Evolutionary conservation across 2,329 filamentous ascomycete genomes (phyloP).

Genomic region (Dryadomyces quercus-mongolicae): DNA sequence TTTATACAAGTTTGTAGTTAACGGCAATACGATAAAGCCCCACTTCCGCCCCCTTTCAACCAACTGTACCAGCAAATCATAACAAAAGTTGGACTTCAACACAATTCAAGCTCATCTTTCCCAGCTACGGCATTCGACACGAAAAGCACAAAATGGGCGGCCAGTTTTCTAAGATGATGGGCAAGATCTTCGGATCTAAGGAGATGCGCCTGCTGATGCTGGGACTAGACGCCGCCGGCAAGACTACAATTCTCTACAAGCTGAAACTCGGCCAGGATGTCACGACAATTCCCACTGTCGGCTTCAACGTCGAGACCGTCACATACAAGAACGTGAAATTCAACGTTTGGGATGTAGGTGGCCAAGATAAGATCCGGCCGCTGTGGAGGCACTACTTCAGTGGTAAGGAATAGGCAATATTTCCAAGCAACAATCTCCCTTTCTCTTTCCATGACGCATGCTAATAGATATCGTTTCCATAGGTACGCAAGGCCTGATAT

Average conservation of each 20-base stretch:
- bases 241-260: conserved; percentile 99
- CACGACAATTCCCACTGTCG: conserved; percentile 95
- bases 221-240: conserved; percentile 93
- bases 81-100: conserved; percentile 1
- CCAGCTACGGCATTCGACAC: background rate
- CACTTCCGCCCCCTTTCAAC: conserved; percentile 3
- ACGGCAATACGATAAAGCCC: background rate
- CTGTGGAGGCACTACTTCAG: conserved; percentile 97
- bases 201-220: conserved; percentile 99
- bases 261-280: conserved; percentile 97
- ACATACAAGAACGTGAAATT: conserved; percentile 99
- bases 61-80: conserved; percentile 1
- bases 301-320: conserved; percentile 98
- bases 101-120: background rate
- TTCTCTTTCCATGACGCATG: background rate
- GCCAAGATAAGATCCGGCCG: conserved; percentile 96
- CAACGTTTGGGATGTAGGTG: conserved; percentile 98
- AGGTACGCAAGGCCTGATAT: conserved; percentile 96
- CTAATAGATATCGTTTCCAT: conserved; percentile 5
- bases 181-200: conserved; percentile 97
- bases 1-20: background rate
- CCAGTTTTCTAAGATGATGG: conserved; percentile 90
- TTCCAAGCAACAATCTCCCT: background rate
- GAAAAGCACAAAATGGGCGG: conserved; percentile 60
- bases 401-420: conserved; percentile 32